Base-by-base conservation (phyloP, 768 basidiomycete species). In the Daedalea quercina region DNA sequence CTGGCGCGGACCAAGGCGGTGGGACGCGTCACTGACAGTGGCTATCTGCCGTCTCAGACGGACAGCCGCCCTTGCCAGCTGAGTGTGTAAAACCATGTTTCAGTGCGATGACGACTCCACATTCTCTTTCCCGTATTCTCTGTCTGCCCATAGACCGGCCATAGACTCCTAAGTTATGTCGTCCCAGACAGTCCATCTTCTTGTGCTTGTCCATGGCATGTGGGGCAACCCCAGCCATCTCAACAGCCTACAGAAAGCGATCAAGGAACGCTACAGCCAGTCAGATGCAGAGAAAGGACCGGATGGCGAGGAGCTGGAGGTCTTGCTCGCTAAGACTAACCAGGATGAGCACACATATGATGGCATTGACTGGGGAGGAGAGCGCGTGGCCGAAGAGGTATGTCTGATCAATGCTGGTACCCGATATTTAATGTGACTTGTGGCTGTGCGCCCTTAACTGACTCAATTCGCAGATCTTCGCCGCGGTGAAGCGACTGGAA, bases 321-420 rank as follows among this genome's bases (percentile, higher is more conserved):
- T 88, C 24, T 67, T 90, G n/a, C 63, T 81, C 0, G 78, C 88
- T 2, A 70, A 87, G 59, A 78, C 84, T 2, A 87, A 90, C 63
- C 63, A 71, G 17, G 81, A 81, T 26, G 77, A 81, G 25, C 76
- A 76, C 9, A 90, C 87, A 1, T 91, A 90, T 59, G 90, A 92
- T 57, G 89, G 90, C 1, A 79, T 92, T 22, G 90, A 92, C 63
- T 87, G 87, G 80, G 84, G 88, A 53, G 86, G 82, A 34, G 87
- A 91, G 68, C 75, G 91, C 28, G 81, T 92, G 33, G 81, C 88
- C 3, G 71, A 82, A 55, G 91, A 94, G 80, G 90, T 89, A 47
- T 33, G 73, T 35, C 20, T 23, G 26, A 26, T n/a, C 19, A n/a
- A n/a, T n/a, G n/a, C n/a, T n/a, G n/a, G n/a, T n/a, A n/a, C n/a